Percentiles rank a stretch among this genome's conserved stretches.
These are phyloP conservation scores for Candida qinlingensis DNA, from an alignment of 805 yeast species.

Conservation along the genomic window DNA sequence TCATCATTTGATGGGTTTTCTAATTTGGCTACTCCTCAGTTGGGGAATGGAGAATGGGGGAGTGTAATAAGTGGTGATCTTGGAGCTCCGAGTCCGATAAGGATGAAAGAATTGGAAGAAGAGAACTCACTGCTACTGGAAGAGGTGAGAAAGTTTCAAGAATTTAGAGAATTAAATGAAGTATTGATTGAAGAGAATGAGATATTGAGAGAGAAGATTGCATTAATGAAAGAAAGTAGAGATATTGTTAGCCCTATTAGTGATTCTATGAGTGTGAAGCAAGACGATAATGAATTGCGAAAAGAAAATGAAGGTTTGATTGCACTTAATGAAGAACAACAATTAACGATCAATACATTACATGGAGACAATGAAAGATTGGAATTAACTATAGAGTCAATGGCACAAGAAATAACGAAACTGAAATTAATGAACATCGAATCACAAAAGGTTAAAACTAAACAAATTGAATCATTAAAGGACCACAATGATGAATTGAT, in stretches of 20 bases:
- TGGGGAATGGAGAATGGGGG: conserved; percentile 13
- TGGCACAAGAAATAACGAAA: conserved; percentile 9
- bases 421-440: conserved; percentile 10
- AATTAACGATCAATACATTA: not conserved
- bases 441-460: conserved; percentile 6
- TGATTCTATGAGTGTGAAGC: not conserved
- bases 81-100: not conserved
- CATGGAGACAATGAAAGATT: not conserved
- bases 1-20: conserved; percentile 5
- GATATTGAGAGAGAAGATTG: conserved; percentile 4
- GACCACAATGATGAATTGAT: conserved; percentile 10
- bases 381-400: not conserved
- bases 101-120: conserved; percentile 8
- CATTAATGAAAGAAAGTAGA: conserved; percentile 2
- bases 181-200: conserved; percentile 11
- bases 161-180: conserved; percentile 10
- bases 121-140: conserved; percentile 6
- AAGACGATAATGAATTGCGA: not conserved
- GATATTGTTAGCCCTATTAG: not conserved
- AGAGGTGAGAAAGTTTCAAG: conserved; percentile 6
- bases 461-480: conserved; percentile 9
- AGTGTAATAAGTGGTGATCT: not conserved
- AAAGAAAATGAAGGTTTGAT: conserved; percentile 3
- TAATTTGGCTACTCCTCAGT: conserved; percentile 11
- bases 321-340: conserved; percentile 1